Base-by-base conservation (phyloP, 2,329 filamentous ascomycete species). In the Hirsutella rhossiliensis region DNA sequence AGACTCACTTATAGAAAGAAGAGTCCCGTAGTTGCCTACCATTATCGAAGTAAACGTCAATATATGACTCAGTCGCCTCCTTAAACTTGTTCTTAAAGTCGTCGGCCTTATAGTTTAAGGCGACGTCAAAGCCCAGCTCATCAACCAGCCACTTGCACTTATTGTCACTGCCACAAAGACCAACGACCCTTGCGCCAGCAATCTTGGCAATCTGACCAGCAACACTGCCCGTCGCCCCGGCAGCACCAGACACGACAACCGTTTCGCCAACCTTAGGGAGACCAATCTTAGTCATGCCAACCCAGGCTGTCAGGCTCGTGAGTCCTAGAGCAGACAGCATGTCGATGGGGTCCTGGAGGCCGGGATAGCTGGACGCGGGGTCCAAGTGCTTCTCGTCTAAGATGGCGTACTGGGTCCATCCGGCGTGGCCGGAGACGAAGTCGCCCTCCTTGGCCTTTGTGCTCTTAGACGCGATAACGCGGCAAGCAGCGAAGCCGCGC, bases 131-230 rank as follows among this genome's bases (percentile, higher is more conserved):
- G 1, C 81, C 80, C 20, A 86, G 63, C 53, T 80, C 75, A 47
- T 75, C 63, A 3, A 66, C 72, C 48, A 88, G 60, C 72, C 81
- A 85, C 42, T 67, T 62, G 52, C 77, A 84, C 65, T 87, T 87
- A 31, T 82, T 76, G 31, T 77, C 71, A 43, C 70, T 73, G 0
- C 82, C 82, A 1, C 80, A 80, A 48, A 86, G 69, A 7, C 82
- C 82, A 19, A 83, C 61, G 12, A 86, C 76, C 3, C 69, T 52
- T 40, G 65, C 64, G 12, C 82, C 84, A 60, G 79, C 78, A 43
- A 87, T 64, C 67, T 86, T 87, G 17, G 83, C 82, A 51, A 89
- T 86, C 63, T 90, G 85, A 0, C 82, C 84, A 0, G 78, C 84
- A 1, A 89, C 76, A 54, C 75, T 82, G 1, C 85, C 85, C 0